Conservation (phyloP, 2,329 filamentous ascomycete species). For the Aspergillus proliferans region DNA sequence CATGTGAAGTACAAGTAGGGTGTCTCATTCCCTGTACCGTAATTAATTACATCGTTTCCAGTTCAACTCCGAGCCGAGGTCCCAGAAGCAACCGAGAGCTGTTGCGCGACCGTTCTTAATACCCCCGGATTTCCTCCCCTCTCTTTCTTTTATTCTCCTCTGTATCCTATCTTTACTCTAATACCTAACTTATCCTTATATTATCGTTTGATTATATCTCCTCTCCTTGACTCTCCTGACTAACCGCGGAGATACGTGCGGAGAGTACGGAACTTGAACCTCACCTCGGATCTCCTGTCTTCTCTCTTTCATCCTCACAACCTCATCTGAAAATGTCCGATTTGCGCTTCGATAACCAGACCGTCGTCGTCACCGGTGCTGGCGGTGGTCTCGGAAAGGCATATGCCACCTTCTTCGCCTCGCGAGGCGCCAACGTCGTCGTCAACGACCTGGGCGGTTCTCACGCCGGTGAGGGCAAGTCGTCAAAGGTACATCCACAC, state of each 20-base stretch:
- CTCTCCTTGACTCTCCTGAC: constrained; percentile 1
- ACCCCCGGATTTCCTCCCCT: constrained; percentile 18
- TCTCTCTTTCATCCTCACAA: constrained; percentile 1
- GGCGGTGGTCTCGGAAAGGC: constrained; percentile 75
- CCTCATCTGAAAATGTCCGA: constrained; percentile 50
- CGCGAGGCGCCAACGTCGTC: constrained; percentile 85
- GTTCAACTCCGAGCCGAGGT: constrained; percentile 22
- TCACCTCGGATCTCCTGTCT: constrained; percentile 7
- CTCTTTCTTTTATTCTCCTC: constrained; percentile 14
- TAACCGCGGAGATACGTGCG: background rate
- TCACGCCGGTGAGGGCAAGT: constrained; percentile 86
- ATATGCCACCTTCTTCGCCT: constrained; percentile 84
- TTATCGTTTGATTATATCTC: background rate
- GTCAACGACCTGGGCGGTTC: constrained; percentile 94
- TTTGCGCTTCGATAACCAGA: constrained; percentile 80
- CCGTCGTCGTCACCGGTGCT: constrained; percentile 80
- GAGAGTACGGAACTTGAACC: constrained; percentile 1
- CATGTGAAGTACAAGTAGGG: constrained; percentile 29
- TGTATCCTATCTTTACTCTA: constrained; percentile 1
- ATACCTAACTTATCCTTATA: background rate
- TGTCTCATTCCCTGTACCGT: too few relatives aligned
- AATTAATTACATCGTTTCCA: too few relatives aligned
- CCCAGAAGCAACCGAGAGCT: constrained; percentile 11
- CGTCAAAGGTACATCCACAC: constrained; percentile 61
- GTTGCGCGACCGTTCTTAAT: constrained; percentile 6